These are phyloP conservation scores for Pseudogymnoascus sp. DNA, from an alignment of 2,329 filamentous ascomycete species.

Conservation along the genomic window DNA sequence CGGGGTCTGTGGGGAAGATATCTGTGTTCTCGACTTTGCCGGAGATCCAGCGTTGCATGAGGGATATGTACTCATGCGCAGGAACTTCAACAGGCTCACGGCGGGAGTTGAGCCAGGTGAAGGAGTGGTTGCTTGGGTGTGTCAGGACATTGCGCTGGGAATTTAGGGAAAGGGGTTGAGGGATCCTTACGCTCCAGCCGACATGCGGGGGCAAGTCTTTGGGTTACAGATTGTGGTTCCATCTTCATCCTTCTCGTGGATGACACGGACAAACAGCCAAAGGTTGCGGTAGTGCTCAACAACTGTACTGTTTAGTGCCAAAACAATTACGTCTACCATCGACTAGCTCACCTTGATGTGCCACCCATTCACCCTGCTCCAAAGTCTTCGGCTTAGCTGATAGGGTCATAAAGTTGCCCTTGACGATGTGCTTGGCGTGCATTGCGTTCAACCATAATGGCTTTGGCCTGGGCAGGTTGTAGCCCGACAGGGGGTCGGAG, in stretches of 20 bases:
- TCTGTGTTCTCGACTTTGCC: conserved; percentile 86
- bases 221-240: conserved; percentile 76
- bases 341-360: conserved; percentile 68
- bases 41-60: conserved; percentile 95
- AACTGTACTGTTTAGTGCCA: conserved; percentile 43
- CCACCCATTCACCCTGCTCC: conserved; percentile 91
- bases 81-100: conserved; percentile 86
- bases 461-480: conserved; percentile 57
- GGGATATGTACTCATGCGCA: conserved; percentile 85
- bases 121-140: conserved; percentile 69
- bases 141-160: conserved; percentile 12
- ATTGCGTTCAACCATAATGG: conserved; percentile 69
- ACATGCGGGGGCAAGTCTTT: conserved; percentile 81
- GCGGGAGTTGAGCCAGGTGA: conserved; percentile 89
- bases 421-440: conserved; percentile 81
- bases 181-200: conserved; percentile 73
- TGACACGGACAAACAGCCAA: conserved; percentile 80
- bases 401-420: conserved; percentile 94
- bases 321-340: not conserved
- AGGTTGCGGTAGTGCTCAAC: conserved; percentile 88
- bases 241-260: conserved; percentile 77
- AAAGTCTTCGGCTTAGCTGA: conserved; percentile 89
- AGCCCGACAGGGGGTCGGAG: conserved; percentile 51
- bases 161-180: not conserved
- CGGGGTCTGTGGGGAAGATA: conserved; percentile 83